Evolutionary conservation across 2,329 filamentous ascomycete species (phyloP), one percentile per base, ranked within the genome.

Genomic region (Blumeria hordei): DNA sequence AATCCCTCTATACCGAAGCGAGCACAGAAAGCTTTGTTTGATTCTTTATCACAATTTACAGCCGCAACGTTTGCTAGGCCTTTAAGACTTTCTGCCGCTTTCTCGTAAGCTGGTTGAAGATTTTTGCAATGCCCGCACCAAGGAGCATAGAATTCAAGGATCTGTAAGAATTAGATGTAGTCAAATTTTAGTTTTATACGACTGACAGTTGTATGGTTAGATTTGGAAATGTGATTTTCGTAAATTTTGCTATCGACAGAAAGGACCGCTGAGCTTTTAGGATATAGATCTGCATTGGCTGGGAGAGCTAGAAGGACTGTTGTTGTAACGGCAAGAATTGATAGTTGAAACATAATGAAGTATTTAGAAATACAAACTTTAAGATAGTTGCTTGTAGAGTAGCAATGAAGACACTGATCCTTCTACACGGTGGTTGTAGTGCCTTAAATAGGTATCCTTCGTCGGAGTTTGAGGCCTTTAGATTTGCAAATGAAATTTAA

Each of bases 61-160:
- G 93, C 92, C 51, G 87, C 92, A 44, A 98, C 90, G 64, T 94
- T 93, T 63, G 88, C 92, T 12, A 96, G 75, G 12, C 92, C 92
- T n/a, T 83, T 78, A 57, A 98, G 81, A 63, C 81, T 87, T 64
- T 83, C 84, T 62, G 92, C 92, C 1, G 82, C 88, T 69, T 94
- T 94, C 69, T 96, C 90, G 70, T 92, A 98, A 47, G 86, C 85
- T 3, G 88, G 90, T 70, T 95, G 88, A 64, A 98, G 82, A 70
- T 84, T 95, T 70, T 94, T 77, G 72, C 92, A 98, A 70, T 96
- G 92, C 44, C 90, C 92, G 64, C 92, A 96, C 90, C 90, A 96
- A 28, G 90, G 90, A 8, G 90, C 90, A 65, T 94, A 96, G 75
- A 96, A 96, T 70, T 88, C 86, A 66, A 80, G 70, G 49, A 80